Conservation (phyloP, 768 basidiomycete genomes). For the Botryobasidium botryosum region DNA sequence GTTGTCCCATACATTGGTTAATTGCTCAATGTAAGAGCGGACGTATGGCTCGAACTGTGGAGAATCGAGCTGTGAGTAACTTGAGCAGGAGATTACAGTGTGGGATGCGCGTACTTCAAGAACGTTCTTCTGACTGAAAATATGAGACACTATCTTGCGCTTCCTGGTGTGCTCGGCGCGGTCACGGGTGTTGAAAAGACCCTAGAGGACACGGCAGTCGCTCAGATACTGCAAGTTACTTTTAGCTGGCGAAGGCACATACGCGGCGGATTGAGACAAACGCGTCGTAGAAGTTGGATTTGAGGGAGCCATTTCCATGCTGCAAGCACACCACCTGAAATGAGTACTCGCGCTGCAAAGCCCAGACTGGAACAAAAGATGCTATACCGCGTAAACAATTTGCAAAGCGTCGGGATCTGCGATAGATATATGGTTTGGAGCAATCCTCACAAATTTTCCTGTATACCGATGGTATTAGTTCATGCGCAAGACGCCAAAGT, state of each 20-base stretch:
- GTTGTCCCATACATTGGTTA: slow-evolving; percentile 63
- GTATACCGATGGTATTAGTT: neutral
- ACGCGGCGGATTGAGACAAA: slow-evolving; percentile 53
- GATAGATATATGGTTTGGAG: slow-evolving; percentile 62
- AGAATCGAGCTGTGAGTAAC: too few species aligned
- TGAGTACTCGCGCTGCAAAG: too few species aligned
- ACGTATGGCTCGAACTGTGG: slow-evolving; percentile 82
- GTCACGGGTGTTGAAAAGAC: slow-evolving; percentile 65
- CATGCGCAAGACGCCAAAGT: neutral
- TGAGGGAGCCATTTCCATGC: slow-evolving; percentile 70
- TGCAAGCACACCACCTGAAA: neutral
- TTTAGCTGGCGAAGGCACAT: slow-evolving; percentile 14
- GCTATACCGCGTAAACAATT: slow-evolving; percentile 41
- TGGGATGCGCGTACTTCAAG: too few species aligned
- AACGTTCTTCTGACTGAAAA: slow-evolving; percentile 73
- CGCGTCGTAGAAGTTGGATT: slow-evolving; percentile 58
- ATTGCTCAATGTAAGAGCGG: slow-evolving; percentile 34
- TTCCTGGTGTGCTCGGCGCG: slow-evolving; percentile 69
- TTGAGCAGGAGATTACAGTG: too few species aligned
- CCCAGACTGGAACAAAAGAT: neutral
- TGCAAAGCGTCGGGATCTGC: slow-evolving; percentile 62
- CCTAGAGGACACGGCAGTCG: slow-evolving; percentile 15
- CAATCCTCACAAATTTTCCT: slow-evolving; percentile 54
- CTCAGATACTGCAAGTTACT: slow-evolving; percentile 5
- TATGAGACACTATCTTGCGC: slow-evolving; percentile 78